Evolutionary conservation across 768 basidiomycete genomes (phyloP).

Genomic region (Naganishia vaughanmartiniae): DNA sequence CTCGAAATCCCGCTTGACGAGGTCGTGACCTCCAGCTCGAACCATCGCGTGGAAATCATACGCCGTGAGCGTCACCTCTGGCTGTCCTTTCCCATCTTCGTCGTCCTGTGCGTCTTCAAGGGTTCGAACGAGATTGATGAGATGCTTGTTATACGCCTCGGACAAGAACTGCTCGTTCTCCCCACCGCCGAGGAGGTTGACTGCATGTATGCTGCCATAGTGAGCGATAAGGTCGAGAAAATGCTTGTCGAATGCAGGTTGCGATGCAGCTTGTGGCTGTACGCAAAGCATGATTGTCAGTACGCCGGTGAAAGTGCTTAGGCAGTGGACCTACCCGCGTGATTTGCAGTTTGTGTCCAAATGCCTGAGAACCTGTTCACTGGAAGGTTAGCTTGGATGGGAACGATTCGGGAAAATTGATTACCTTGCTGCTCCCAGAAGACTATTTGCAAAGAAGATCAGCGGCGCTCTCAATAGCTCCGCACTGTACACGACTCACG

Average conservation of each 20-base stretch:
- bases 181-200: slow-evolving; percentile 86
- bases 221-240: slow-evolving; percentile 80
- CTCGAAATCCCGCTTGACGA: slow-evolving; percentile 71
- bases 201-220: slow-evolving; percentile 78
- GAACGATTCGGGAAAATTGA: background rate
- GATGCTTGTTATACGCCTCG: slow-evolving; percentile 74
- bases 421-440: slow-evolving; percentile 94
- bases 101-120: slow-evolving; percentile 29
- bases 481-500: slow-evolving; percentile 56
- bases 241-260: slow-evolving; percentile 95
- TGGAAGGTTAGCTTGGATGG: background rate
- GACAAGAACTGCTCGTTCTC: slow-evolving; percentile 88
- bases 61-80: slow-evolving; percentile 61
- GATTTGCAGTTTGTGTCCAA: slow-evolving; percentile 90
- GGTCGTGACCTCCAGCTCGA: slow-evolving; percentile 78
- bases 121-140: slow-evolving; percentile 51
- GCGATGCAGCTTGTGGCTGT: slow-evolving; percentile 79
- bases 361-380: slow-evolving; percentile 65
- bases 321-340: slow-evolving; percentile 36
- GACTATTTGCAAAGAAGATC: slow-evolving; percentile 47
- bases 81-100: slow-evolving; percentile 49
- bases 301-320: slow-evolving; percentile 26
- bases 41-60: slow-evolving; percentile 93
- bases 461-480: background rate
- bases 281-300: slow-evolving; percentile 37